Percentiles rank a stretch among this genome's conserved stretches.
Evolutionary conservation across 768 basidiomycete species (phyloP).

Genomic region (Xerocomus potaroensis): DNA sequence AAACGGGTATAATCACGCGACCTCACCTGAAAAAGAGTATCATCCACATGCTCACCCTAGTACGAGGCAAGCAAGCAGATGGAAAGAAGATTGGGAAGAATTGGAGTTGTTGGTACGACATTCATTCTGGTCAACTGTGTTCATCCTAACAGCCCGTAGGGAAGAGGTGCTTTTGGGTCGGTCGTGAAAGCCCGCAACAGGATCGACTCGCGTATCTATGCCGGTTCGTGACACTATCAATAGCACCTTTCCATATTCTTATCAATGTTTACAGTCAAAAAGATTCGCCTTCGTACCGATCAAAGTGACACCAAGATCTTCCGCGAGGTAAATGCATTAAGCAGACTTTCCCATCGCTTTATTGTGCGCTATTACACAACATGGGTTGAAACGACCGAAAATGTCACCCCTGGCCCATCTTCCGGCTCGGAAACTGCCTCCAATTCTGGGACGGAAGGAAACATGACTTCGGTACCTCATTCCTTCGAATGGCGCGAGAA

Average conservation of each 20-base stretch:
- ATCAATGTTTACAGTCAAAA: constrained; percentile 59
- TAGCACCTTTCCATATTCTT: neutral
- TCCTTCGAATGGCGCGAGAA: constrained; percentile 38
- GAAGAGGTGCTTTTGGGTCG: constrained; percentile 88
- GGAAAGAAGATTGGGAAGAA: constrained; percentile 94
- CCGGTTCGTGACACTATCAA: constrained; percentile 41
- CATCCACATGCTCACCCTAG: constrained; percentile 38
- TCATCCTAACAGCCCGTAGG: constrained; percentile 38
- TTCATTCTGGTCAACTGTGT: neutral
- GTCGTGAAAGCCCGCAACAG: constrained; percentile 92
- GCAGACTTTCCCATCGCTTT: constrained; percentile 80
- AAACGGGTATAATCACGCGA: constrained; percentile 29
- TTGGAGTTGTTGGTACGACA: constrained; percentile 67
- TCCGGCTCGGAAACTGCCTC: constrained; percentile 42
- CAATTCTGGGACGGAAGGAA: constrained; percentile 40
- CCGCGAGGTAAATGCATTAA: constrained; percentile 87
- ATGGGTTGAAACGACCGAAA: constrained; percentile 76
- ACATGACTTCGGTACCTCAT: constrained; percentile 53
- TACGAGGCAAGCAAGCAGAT: constrained; percentile 63
- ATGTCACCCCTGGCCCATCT: constrained; percentile 42
- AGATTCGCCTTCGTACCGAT: constrained; percentile 71
- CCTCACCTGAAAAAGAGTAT: constrained; percentile 68
- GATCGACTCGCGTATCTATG: constrained; percentile 82
- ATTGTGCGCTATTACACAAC: constrained; percentile 92
- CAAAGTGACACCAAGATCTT: constrained; percentile 87